Conservation (phyloP, 108 stramenopile genomes). For the Pseudonitzschia multiseries region DNA sequence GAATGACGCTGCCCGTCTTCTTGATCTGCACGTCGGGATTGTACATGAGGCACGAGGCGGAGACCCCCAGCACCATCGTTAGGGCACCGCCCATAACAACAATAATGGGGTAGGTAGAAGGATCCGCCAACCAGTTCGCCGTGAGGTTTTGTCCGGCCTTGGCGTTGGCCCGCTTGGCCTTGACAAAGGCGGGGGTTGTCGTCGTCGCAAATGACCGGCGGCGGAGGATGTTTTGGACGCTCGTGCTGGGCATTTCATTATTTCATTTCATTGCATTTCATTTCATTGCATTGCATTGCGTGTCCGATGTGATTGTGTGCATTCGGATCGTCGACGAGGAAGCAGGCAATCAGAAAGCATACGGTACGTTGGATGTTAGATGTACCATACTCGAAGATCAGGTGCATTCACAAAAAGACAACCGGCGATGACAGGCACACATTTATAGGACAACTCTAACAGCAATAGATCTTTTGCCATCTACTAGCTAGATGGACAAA, state of each 20-base stretch:
- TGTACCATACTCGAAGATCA: too few species aligned
- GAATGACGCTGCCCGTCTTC: slow-evolving; percentile 24
- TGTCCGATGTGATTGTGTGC: neutral
- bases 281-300: neutral
- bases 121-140: slow-evolving; percentile 31
- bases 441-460: neutral
- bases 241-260: neutral
- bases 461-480: neutral
- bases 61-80: slow-evolving; percentile 17
- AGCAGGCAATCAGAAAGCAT: too few species aligned
- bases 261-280: neutral
- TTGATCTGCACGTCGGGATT: slow-evolving; percentile 36
- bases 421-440: too few species aligned
- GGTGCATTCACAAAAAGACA: too few species aligned
- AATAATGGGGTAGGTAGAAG: slow-evolving; percentile 37
- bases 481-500: neutral
- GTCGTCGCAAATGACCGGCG: neutral
- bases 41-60: slow-evolving; percentile 16
- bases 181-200: slow-evolving; percentile 6
- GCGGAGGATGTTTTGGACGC: neutral
- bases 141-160: neutral
- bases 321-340: neutral
- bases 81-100: slow-evolving; percentile 18
- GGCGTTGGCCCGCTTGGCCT: slow-evolving; percentile 7
- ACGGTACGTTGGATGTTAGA: too few species aligned